Percentiles rank a stretch among this genome's conserved stretches.
Conservation (phyloP, 805 yeast species). For the Ogataea pini region DNA sequence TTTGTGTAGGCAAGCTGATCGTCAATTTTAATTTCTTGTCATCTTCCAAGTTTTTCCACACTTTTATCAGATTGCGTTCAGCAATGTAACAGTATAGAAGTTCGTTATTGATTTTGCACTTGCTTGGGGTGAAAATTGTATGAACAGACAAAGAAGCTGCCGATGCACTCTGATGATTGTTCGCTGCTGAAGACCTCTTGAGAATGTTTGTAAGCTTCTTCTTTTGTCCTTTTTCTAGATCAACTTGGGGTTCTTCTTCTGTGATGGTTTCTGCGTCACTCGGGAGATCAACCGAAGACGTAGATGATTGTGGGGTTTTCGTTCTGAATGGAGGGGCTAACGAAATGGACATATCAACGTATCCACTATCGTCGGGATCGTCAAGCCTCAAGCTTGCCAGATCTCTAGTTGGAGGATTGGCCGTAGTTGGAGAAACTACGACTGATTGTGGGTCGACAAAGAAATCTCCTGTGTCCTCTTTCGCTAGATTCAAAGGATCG, state of each 20-base stretch:
- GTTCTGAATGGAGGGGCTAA: slow-evolving; percentile 25
- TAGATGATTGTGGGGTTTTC: background rate
- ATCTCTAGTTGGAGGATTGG: slow-evolving; percentile 7
- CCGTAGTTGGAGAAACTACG: background rate
- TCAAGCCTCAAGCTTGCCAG: slow-evolving; percentile 5
- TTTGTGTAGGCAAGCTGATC: slow-evolving; percentile 14
- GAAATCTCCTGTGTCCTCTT: slow-evolving; percentile 21
- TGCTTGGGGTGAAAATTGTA: slow-evolving; percentile 22
- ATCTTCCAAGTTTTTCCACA: slow-evolving; percentile 21
- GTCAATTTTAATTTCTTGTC: slow-evolving; percentile 13
- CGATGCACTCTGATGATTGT: background rate
- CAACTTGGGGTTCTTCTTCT: slow-evolving; percentile 11
- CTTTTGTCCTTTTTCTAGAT: slow-evolving; percentile 11
- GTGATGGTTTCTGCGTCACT: slow-evolving; percentile 27
- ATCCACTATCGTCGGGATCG: slow-evolving; percentile 18
- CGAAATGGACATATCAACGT: slow-evolving; percentile 28
- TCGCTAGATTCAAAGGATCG: slow-evolving; percentile 28
- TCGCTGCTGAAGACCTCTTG: slow-evolving; percentile 5
- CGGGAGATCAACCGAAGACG: slow-evolving; percentile 10
- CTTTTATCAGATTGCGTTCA: slow-evolving; percentile 22
- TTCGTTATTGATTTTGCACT: slow-evolving; percentile 13
- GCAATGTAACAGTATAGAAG: slow-evolving; percentile 22
- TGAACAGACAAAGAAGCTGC: slow-evolving; percentile 9
- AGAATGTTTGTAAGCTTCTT: slow-evolving; percentile 13
- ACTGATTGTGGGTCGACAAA: slow-evolving; percentile 14